A percentile compares a stretch with the other conserved stretches of the same genome.
Evolutionary conservation across 2,329 filamentous ascomycete genomes (phyloP).

Genomic region (Claviceps capensis): DNA sequence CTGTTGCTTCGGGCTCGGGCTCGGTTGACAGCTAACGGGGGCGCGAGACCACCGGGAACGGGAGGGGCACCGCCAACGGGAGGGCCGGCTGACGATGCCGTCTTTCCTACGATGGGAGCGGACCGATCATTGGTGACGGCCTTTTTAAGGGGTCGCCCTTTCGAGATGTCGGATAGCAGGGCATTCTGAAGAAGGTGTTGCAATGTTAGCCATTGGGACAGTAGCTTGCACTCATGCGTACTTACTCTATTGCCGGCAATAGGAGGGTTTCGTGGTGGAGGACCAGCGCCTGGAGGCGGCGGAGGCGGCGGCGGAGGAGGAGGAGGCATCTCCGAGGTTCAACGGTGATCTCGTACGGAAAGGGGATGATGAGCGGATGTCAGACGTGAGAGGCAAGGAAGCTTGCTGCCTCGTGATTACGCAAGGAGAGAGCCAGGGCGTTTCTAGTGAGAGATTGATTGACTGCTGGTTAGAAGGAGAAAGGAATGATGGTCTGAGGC

Average conservation of each 20-base stretch:
- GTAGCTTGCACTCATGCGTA: slow-evolving; percentile 8
- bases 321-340: slow-evolving; percentile 21
- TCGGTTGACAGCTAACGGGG: slow-evolving; percentile 56
- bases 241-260: slow-evolving; percentile 48
- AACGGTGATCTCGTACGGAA: background rate
- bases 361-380: background rate
- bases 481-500: background rate
- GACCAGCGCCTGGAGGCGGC: slow-evolving; percentile 39
- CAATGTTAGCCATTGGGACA: background rate
- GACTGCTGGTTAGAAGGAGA: background rate
- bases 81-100: slow-evolving; percentile 32
- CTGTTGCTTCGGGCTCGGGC: slow-evolving; percentile 73
- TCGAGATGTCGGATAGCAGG: slow-evolving; percentile 74
- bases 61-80: slow-evolving; percentile 67
- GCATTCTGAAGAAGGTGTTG: slow-evolving; percentile 50
- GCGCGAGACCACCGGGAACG: slow-evolving; percentile 55
- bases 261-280: slow-evolving; percentile 36
- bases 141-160: slow-evolving; percentile 71
- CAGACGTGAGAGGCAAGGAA: background rate
- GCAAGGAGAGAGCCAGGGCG: background rate
- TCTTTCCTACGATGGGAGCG: slow-evolving; percentile 47
- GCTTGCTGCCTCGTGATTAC: background rate
- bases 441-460: background rate
- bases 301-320: slow-evolving; percentile 46
- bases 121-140: slow-evolving; percentile 86